These are phyloP conservation scores for Alternaria panax DNA, from an alignment of 2,329 filamentous ascomycete genomes.

Conservation along the genomic window DNA sequence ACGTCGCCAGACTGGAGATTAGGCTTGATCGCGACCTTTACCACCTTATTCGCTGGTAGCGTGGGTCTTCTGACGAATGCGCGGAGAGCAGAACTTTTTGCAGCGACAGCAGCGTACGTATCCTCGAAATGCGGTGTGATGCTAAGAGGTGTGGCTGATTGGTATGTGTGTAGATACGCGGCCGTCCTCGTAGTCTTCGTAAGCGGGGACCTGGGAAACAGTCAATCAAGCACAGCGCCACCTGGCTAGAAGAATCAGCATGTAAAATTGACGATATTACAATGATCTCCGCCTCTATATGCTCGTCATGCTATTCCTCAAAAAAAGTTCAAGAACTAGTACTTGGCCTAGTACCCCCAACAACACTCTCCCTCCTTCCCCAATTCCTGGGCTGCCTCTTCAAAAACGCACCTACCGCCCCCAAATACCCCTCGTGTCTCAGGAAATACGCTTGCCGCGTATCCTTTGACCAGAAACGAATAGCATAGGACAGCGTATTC, in stretches of 20 bases:
- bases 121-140: too few species aligned
- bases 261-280: neutral
- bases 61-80: conserved; percentile 26
- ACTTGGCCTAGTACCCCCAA: neutral
- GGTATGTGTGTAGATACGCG: too few species aligned
- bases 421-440: conserved; percentile 93
- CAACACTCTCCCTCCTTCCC: conserved; percentile 80
- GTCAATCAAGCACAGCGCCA: neutral
- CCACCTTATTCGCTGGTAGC: conserved; percentile 24
- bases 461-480: conserved; percentile 96
- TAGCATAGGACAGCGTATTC: conserved; percentile 95
- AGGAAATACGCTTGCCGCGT: conserved; percentile 95
- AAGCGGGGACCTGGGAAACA: conserved; percentile 20
- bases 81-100: conserved; percentile 25
- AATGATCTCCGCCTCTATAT: neutral
- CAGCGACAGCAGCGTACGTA: conserved; percentile 24
- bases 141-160: too few species aligned
- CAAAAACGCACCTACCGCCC: conserved; percentile 91
- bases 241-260: neutral
- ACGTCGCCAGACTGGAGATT: conserved; percentile 11
- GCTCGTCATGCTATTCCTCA: neutral
- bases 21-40: conserved; percentile 17
- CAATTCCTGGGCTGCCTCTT: conserved; percentile 90
- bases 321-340: neutral
- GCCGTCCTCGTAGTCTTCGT: conserved; percentile 30